Evolutionary conservation across 176 grass and related monocot genomes (phyloP).

Genomic region (Oryza rufipogon): DNA sequence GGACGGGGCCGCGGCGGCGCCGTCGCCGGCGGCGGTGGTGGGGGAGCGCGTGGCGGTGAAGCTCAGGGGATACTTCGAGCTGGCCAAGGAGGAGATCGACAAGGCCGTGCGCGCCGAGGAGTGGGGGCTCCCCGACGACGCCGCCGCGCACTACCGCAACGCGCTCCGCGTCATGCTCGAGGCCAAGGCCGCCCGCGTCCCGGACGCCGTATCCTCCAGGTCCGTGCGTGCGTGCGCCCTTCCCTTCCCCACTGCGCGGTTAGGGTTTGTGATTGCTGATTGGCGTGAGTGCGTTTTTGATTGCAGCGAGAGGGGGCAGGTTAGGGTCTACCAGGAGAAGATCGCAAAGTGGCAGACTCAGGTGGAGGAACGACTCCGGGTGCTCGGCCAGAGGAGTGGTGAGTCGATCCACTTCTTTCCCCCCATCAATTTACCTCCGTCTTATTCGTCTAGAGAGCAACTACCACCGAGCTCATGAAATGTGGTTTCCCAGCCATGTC

Average conservation of each 20-base stretch:
- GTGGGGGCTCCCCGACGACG: slow-evolving; percentile 77
- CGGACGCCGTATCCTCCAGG: slow-evolving; percentile 77
- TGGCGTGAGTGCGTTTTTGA: not conserved
- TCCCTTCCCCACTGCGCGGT: not conserved
- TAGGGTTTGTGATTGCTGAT: slow-evolving; percentile 24
- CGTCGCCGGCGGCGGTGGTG: slow-evolving; percentile 58
- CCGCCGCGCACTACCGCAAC: slow-evolving; percentile 75
- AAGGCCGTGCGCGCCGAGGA: slow-evolving; percentile 94
- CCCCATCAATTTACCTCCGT: not conserved
- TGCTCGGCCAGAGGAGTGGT: slow-evolving; percentile 73
- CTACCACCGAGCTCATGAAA: slow-evolving; percentile 3
- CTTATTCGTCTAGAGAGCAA: not conserved
- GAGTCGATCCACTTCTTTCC: not conserved
- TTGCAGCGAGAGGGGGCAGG: slow-evolving; percentile 75
- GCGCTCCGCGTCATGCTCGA: slow-evolving; percentile 82
- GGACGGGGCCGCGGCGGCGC: slow-evolving; percentile 33
- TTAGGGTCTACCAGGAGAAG: slow-evolving; percentile 87
- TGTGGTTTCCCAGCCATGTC: not conserved
- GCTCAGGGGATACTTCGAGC: slow-evolving; percentile 93
- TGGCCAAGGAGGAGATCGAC: slow-evolving; percentile 97
- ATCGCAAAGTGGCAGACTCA: slow-evolving; percentile 85
- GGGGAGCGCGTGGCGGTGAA: slow-evolving; percentile 84
- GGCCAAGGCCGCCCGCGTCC: slow-evolving; percentile 85
- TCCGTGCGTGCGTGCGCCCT: not conserved
- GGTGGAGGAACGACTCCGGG: slow-evolving; percentile 75